A percentile compares a stretch with the other conserved stretches of the same genome.
Conservation (phyloP, 257 asterid species). For the Nicotiana knightiana region DNA sequence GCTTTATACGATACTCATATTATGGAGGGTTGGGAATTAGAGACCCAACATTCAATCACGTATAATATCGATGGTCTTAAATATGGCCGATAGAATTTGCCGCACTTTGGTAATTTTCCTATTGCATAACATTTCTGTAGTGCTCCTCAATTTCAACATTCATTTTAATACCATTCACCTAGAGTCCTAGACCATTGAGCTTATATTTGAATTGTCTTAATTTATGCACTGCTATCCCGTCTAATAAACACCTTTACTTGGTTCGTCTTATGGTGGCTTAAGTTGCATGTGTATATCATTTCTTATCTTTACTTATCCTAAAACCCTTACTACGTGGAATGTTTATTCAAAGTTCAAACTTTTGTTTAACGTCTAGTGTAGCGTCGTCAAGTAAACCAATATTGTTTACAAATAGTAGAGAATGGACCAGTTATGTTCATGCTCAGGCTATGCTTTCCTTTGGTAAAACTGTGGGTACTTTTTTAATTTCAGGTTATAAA, state of each 20-base stretch:
- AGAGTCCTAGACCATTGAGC: neutral
- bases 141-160: neutral
- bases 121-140: neutral
- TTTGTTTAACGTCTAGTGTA: too few relatives aligned
- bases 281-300: neutral
- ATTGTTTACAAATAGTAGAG: neutral
- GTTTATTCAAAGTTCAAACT: too few relatives aligned
- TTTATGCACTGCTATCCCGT: neutral
- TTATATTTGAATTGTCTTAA: neutral
- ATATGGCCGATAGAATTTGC: neutral
- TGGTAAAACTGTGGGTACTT: neutral
- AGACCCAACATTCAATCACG: neutral
- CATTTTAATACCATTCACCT: neutral
- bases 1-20: neutral
- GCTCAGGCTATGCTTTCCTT: neutral
- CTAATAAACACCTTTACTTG: neutral
- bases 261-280: neutral
- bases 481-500: constrained; percentile 53
- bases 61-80: neutral
- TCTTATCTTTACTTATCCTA: too few relatives aligned
- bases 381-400: too few relatives aligned
- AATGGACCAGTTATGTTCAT: neutral
- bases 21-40: neutral
- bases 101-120: neutral
- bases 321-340: too few relatives aligned